These are phyloP conservation scores for Monosporascus sp. DNA, from an alignment of 2,329 filamentous ascomycete genomes.

Conservation along the genomic window DNA sequence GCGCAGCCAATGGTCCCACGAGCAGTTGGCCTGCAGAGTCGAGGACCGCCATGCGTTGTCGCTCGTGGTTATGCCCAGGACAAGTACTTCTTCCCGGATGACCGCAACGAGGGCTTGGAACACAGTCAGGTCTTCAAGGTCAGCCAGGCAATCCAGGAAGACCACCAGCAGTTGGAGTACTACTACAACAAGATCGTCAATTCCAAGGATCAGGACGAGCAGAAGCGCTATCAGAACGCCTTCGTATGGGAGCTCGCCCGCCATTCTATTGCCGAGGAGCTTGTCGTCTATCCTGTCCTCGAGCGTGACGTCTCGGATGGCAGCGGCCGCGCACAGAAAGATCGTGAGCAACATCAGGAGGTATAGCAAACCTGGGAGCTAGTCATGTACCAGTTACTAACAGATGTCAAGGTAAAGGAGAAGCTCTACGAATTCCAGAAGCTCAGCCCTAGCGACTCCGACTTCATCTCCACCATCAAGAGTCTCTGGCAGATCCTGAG, in stretches of 20 bases:
- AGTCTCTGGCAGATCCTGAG: conserved; percentile 34
- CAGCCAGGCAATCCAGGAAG: conserved; percentile 14
- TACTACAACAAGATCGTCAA: conserved; percentile 39
- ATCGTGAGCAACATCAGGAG: conserved; percentile 26
- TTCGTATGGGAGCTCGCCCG: conserved; percentile 49
- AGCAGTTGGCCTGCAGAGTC: background rate
- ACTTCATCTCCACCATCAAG: conserved; percentile 38
- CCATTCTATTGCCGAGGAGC: conserved; percentile 45
- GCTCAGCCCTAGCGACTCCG: conserved; percentile 28
- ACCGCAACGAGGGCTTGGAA: conserved; percentile 6
- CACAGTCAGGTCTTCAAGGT: conserved; percentile 10
- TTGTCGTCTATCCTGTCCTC: conserved; percentile 42
- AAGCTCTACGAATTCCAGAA: conserved; percentile 40
- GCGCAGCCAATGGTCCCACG: too few species aligned
- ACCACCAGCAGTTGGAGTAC: conserved; percentile 18
- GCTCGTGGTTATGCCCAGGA: background rate
- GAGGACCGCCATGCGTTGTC: background rate
- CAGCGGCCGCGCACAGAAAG: conserved; percentile 34
- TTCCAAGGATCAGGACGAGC: conserved; percentile 34
- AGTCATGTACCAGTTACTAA: background rate
- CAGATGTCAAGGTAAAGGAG: conserved; percentile 36
- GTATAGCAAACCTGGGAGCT: conserved; percentile 7
- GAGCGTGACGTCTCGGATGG: conserved; percentile 35
- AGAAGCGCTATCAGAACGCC: conserved; percentile 42
- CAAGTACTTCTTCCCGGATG: conserved; percentile 6